Percentiles rank a stretch among this genome's conserved stretches.
These are phyloP conservation scores for Fonticula alba DNA, from an alignment of 78 protist genomes.

Conservation along the genomic window DNA sequence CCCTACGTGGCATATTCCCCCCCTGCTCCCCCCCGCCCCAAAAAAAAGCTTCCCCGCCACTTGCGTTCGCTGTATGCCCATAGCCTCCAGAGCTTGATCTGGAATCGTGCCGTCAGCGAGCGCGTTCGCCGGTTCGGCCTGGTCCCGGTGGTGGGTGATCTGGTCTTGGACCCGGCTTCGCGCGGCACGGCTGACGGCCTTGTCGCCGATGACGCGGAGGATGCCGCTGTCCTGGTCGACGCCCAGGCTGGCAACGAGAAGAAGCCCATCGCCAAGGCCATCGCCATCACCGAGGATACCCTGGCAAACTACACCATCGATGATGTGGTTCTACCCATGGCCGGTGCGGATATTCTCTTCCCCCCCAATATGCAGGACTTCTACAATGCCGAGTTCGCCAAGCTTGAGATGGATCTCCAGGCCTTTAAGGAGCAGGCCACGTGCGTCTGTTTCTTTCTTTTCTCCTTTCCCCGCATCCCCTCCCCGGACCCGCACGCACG, in stretches of 20 bases:
- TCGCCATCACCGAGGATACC: background rate
- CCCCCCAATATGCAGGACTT: no score
- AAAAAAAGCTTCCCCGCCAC: background rate
- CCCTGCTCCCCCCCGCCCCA: conserved; percentile 1
- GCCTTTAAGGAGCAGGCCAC: no score
- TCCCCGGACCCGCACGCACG: no score
- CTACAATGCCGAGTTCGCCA: no score
- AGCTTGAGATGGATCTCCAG: no score
- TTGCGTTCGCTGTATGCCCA: conserved; percentile 17
- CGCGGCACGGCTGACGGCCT: no score
- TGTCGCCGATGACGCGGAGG: background rate
- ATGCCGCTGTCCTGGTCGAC: background rate
- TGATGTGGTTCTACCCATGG: conserved; percentile 31
- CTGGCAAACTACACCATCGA: background rate
- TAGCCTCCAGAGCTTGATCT: conserved; percentile 15
- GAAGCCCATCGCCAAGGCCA: background rate
- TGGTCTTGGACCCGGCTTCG: background rate
- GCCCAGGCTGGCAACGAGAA: background rate
- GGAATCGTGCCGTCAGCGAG: conserved; percentile 11
- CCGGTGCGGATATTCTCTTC: no score
- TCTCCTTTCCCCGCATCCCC: no score
- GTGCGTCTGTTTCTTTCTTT: no score
- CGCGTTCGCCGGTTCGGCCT: background rate
- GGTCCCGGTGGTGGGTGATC: conserved; percentile 3
- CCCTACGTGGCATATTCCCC: no score